A percentile compares a stretch with the other conserved stretches of the same genome.
Conservation (phyloP, 257 asterid genomes). For the Lithospermum erythrorhizon region DNA sequence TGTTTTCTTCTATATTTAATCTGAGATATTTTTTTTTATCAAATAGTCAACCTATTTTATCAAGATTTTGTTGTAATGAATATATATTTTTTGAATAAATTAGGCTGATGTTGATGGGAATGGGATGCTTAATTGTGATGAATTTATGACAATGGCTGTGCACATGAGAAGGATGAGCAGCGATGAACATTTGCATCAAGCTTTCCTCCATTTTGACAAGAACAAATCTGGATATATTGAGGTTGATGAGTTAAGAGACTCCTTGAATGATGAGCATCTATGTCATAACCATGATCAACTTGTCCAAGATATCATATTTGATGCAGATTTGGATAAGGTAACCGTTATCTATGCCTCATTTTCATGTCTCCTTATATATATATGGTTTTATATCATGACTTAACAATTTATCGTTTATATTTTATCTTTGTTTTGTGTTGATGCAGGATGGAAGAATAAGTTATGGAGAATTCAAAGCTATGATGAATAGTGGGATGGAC, state of each 20-base stretch:
- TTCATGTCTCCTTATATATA: too few relatives aligned
- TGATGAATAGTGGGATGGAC: slow-evolving; percentile 84
- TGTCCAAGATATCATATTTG: slow-evolving; percentile 55
- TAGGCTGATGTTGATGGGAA: slow-evolving; percentile 71
- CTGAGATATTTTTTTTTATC: too few relatives aligned
- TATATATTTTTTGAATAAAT: too few relatives aligned
- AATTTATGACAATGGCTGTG: slow-evolving; percentile 64
- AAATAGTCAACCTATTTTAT: too few relatives aligned
- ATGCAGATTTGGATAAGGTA: slow-evolving; percentile 85
- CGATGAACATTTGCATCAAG: slow-evolving; percentile 52
- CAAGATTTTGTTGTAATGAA: background rate
- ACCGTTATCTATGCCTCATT: background rate
- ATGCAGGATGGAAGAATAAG: slow-evolving; percentile 75
- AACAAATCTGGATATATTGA: slow-evolving; percentile 63
- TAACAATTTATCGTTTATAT: background rate
- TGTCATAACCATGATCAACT: slow-evolving; percentile 40
- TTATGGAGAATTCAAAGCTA: slow-evolving; percentile 60
- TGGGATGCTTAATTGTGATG: slow-evolving; percentile 57
- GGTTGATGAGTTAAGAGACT: slow-evolving; percentile 57
- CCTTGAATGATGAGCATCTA: slow-evolving; percentile 41
- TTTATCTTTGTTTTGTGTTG: background rate
- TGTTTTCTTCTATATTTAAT: slow-evolving; percentile 2
- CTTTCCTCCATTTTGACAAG: slow-evolving; percentile 56
- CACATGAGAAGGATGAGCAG: slow-evolving; percentile 49
- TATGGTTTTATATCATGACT: too few relatives aligned